These are phyloP conservation scores for Blakeslea trispora DNA, from an alignment of 371 early-diverging fungal species.

Conservation along the genomic window DNA sequence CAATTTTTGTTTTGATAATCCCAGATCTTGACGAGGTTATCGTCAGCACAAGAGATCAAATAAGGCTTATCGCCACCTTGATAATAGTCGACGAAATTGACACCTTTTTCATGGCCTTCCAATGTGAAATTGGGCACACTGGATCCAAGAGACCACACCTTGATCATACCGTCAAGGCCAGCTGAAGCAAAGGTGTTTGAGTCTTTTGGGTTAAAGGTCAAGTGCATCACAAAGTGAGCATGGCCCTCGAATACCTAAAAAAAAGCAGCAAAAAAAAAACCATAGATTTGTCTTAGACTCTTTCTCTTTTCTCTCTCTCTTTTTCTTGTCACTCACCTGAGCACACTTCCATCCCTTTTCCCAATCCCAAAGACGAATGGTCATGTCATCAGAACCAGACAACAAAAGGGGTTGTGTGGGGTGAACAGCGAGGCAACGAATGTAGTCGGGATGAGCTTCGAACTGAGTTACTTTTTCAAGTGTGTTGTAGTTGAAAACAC, in stretches of 20 bases:
- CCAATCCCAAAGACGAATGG: constrained; percentile 99
- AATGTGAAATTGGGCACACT: constrained; percentile 90
- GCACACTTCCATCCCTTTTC: constrained; percentile 97
- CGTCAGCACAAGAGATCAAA: constrained; percentile 91
- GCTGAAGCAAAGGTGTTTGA: constrained; percentile 97
- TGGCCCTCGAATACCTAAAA: constrained; percentile 92
- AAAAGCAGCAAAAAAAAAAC: no score
- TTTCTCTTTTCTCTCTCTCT: no score
- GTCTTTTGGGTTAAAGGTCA: constrained; percentile 97
- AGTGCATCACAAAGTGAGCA: constrained; percentile 96
- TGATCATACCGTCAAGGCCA: constrained; percentile 90
- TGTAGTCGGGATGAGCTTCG: constrained; percentile 99
- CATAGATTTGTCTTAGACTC: no score
- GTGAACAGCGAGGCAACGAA: constrained; percentile 96
- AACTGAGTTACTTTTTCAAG: constrained; percentile 94
- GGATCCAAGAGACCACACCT: constrained; percentile 88
- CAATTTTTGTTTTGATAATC: constrained; percentile 99
- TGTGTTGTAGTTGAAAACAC: constrained; percentile 99
- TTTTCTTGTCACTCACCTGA: constrained; percentile 53
- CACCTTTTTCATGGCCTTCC: constrained; percentile 94
- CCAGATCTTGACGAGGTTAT: constrained; percentile 95
- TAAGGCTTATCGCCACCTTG: constrained; percentile 96
- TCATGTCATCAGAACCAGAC: constrained; percentile 97
- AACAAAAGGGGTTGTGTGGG: constrained; percentile 92
- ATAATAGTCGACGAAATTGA: constrained; percentile 95